Percentiles rank a stretch among this genome's conserved stretches.
phyloP scores from a whole-genome alignment of 176 grass and related monocot species.

The Elaeis guineensis region DNA sequence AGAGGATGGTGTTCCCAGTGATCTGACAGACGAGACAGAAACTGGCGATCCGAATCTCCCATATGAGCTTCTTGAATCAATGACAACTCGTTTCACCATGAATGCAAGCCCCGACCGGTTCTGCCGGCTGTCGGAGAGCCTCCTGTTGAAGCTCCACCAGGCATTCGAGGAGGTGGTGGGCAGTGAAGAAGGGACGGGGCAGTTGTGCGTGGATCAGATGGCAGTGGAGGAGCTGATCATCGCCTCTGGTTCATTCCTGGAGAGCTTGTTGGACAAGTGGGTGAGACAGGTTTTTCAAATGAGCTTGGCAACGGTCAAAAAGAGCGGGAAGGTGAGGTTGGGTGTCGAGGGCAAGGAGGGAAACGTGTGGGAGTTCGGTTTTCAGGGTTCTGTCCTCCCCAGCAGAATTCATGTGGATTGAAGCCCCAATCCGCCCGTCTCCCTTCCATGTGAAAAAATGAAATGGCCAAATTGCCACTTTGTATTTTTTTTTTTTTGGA shows the following conservation, averaged over 20 bases:
- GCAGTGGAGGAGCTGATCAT: constrained; percentile 28
- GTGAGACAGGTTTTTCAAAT: constrained; percentile 47
- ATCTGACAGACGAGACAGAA: constrained; percentile 57
- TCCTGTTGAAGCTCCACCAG: constrained; percentile 29
- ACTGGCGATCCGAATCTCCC: neutral
- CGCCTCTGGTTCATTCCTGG: constrained; percentile 36
- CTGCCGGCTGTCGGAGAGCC: constrained; percentile 1
- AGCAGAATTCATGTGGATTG: constrained; percentile 54
- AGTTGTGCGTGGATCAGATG: constrained; percentile 25
- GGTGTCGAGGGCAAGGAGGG: constrained; percentile 20
- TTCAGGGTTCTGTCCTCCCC: constrained; percentile 63
- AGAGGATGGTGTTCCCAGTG: constrained; percentile 54
- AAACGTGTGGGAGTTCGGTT: constrained; percentile 33
- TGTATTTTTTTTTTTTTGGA: too few species aligned
- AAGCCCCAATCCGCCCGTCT: too few species aligned
- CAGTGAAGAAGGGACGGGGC: neutral
- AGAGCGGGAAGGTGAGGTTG: constrained; percentile 45
- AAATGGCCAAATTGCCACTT: too few species aligned
- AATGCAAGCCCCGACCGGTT: constrained; percentile 14
- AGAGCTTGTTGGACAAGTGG: constrained; percentile 56
- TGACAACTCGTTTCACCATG: constrained; percentile 16
- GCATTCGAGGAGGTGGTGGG: constrained; percentile 13
- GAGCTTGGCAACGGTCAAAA: constrained; percentile 28
- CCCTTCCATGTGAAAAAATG: too few species aligned
- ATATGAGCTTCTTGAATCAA: constrained; percentile 17